Base-by-base conservation (phyloP, 768 basidiomycete species). In the Tulasnella calospora region DNA sequence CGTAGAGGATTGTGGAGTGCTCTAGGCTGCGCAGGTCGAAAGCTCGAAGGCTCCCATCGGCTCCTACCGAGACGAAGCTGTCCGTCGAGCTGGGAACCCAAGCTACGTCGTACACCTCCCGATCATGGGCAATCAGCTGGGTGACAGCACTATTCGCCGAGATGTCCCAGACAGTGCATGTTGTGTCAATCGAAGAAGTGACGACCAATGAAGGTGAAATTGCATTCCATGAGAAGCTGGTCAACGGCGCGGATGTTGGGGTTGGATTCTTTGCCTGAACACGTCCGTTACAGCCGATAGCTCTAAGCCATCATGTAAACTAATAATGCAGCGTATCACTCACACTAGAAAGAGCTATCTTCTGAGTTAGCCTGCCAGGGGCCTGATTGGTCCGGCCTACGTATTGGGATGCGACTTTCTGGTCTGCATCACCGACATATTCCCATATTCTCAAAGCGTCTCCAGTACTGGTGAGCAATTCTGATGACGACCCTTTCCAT, bases 141-240 rank as follows among this genome's bases (percentile, higher is more conserved):
- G 98, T 99, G 83, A 99, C 90, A 35, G 98, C 97, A 9, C 93
- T 92, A 35, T 91, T 90, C 4, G 94, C 94, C 82, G 97, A 93
- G 83, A 99, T 94, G 84, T 99, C 98, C 98, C 98, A 99, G 33
- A 99, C 93, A 1, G 98, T 99, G 84, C 97, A 99, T 19, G 96
- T 98, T 73, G 98, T 99, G 83, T 99, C 98, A 82, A 99, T 97
- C 10, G 96, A 98, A 33, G 97, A 96, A 8, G 98, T 99, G 47
- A 99, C 97, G 81, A 99, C 92, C 73, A 94, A 90, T 80, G 90
- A 91, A 0, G 97, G 95, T 0, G 92, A 88, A 82, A 96, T 93
- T 82, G 95, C 92, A 83, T 98, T 98, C 98, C 98, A 99, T 0
- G 96, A 96, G 85, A 99, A 98, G 83, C 92, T 95, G 17, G 98